A percentile compares a stretch with the other conserved stretches of the same genome.
Conservation (phyloP, 306 rosid species). For the Erythrophleum fordii region DNA sequence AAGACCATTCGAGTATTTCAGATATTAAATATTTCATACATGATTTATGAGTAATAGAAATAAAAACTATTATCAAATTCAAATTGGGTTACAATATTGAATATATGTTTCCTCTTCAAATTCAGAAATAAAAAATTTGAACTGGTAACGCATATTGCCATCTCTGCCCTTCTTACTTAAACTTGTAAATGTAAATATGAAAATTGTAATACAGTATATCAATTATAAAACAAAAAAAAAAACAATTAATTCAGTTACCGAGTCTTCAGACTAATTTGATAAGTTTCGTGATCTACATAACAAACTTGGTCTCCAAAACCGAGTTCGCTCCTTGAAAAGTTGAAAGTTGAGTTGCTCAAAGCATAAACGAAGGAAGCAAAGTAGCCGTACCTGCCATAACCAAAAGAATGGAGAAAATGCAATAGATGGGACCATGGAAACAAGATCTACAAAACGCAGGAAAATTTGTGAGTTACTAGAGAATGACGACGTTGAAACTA, state of each 20-base stretch:
- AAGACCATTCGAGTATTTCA: no score
- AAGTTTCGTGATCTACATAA: conserved; percentile 20
- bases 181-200: no score
- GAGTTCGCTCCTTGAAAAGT: conserved; percentile 54
- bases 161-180: no score
- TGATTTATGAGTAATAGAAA: no score
- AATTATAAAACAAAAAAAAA: background rate
- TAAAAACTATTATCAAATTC: no score
- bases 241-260: conserved; percentile 20
- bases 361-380: conserved; percentile 3
- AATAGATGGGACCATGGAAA: conserved; percentile 57
- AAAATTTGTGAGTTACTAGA: conserved; percentile 35
- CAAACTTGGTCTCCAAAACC: conserved; percentile 43
- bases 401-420: background rate
- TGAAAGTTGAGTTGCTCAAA: conserved; percentile 48
- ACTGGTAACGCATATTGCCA: no score
- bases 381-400: no score
- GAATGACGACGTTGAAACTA: conserved; percentile 19
- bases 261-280: conserved; percentile 33
- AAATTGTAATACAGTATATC: no score
- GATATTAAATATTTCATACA: no score
- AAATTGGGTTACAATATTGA: no score
- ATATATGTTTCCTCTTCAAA: no score
- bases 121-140: no score
- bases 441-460: conserved; percentile 63